These are phyloP conservation scores for Chaetomium fimeti DNA, from an alignment of 495 filamentous ascomycete genomes.

Conservation along the genomic window DNA sequence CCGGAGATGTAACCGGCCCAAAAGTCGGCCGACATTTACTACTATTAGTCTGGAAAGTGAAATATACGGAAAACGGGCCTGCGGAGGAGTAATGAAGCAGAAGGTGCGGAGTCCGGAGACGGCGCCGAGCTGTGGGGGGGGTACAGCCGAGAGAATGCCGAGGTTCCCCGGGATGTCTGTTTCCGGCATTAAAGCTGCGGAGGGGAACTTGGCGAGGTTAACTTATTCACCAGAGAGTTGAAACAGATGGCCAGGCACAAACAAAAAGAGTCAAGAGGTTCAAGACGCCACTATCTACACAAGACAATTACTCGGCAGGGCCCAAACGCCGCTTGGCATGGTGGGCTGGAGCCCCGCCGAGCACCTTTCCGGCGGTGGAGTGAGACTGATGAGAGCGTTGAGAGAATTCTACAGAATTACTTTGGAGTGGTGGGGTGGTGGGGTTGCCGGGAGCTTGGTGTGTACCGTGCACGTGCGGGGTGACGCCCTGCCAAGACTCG, in stretches of 20 bases:
- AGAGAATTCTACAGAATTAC: background rate
- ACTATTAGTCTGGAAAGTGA: background rate
- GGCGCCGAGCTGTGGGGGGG: background rate
- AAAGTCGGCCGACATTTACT: constrained; percentile 74
- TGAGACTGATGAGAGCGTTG: no score
- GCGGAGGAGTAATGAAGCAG: background rate
- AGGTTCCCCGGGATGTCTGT: background rate
- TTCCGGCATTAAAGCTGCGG: background rate
- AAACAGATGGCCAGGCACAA: background rate
- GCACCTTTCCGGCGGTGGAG: no score
- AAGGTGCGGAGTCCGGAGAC: background rate
- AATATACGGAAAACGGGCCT: background rate
- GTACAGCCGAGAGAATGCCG: background rate
- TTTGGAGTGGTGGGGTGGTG: constrained; percentile 1
- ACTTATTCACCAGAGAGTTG: background rate
- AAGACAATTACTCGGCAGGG: no score
- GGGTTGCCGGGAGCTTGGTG: background rate
- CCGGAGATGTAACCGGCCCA: constrained; percentile 85
- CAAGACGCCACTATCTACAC: no score
- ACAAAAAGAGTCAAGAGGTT: background rate
- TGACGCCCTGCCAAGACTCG: constrained; percentile 10
- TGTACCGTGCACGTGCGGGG: background rate
- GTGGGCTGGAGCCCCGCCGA: no score
- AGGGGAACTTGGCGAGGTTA: background rate
- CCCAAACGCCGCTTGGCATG: no score